Percentiles rank a stretch among this genome's conserved stretches.
Evolutionary conservation across 768 basidiomycete species (phyloP).

Genomic region (Lepiota brunneoincarnata): DNA sequence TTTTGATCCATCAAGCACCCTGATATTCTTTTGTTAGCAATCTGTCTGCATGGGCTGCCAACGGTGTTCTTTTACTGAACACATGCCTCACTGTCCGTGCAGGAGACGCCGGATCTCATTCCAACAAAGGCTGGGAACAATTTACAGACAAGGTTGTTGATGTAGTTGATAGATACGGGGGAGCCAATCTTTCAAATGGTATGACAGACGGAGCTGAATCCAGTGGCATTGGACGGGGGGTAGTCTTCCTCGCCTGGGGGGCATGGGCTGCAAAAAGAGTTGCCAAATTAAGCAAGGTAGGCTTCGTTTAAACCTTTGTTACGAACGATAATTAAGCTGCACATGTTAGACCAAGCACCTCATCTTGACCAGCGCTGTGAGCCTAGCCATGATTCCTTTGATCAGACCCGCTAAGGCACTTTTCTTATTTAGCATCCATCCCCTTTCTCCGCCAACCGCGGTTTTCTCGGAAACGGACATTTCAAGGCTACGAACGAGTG

Average conservation of each 20-base stretch:
- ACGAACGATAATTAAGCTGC: neutral
- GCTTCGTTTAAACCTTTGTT: slow-evolving; percentile 10
- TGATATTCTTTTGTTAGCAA: slow-evolving; percentile 47
- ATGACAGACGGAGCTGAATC: slow-evolving; percentile 16
- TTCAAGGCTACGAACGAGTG: slow-evolving; percentile 87
- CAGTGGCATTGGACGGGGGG: slow-evolving; percentile 63
- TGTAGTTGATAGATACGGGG: slow-evolving; percentile 72
- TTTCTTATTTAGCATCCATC: slow-evolving; percentile 69
- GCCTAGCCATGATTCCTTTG: slow-evolving; percentile 24
- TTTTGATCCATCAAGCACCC: neutral
- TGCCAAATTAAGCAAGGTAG: slow-evolving; percentile 69
- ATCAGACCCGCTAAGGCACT: slow-evolving; percentile 15
- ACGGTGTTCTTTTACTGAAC: slow-evolving; percentile 89
- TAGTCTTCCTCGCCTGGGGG: slow-evolving; percentile 88
- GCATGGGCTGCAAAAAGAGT: slow-evolving; percentile 83
- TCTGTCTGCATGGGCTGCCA: slow-evolving; percentile 74
- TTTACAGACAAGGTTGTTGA: slow-evolving; percentile 84
- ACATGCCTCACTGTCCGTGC: slow-evolving; percentile 89
- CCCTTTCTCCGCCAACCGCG: slow-evolving; percentile 71
- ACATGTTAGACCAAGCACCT: slow-evolving; percentile 68
- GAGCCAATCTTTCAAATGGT: slow-evolving; percentile 55
- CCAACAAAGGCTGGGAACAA: slow-evolving; percentile 84
- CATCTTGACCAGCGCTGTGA: slow-evolving; percentile 71
- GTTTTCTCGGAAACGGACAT: slow-evolving; percentile 88
- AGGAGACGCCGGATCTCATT: slow-evolving; percentile 74